These are phyloP conservation scores for Sanguinoderma infundibulare DNA, from an alignment of 1,284 basidiomycete species.

Conservation along the genomic window DNA sequence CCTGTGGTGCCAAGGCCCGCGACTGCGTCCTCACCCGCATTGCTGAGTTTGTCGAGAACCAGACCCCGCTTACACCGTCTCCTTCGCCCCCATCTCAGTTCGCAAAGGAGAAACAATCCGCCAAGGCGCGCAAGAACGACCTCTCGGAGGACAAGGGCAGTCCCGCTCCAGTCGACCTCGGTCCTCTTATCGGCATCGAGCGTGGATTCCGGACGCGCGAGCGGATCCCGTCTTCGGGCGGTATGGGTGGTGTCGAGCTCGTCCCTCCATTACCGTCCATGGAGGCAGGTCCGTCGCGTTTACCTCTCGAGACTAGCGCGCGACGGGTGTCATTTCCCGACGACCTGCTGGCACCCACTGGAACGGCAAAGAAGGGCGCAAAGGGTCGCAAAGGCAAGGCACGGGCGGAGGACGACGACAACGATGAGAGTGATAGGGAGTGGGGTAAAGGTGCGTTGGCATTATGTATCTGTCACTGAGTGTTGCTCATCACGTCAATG, in stretches of 20 bases:
- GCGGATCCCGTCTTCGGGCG: conserved; percentile 54
- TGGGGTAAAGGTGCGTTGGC: not conserved
- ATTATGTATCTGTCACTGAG: not conserved
- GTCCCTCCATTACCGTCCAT: conserved; percentile 27
- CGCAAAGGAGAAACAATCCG: not conserved
- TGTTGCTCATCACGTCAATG: not conserved
- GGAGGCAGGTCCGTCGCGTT: conserved; percentile 27
- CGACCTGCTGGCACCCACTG: conserved; percentile 10
- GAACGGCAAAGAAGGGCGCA: conserved; percentile 23
- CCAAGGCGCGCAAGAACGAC: conserved; percentile 2
- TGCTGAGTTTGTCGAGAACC: conserved; percentile 63
- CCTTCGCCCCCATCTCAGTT: conserved; percentile 31
- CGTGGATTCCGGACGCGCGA: conserved; percentile 71
- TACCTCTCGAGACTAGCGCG: conserved; percentile 1
- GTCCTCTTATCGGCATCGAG: conserved; percentile 68
- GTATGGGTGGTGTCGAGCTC: conserved; percentile 68
- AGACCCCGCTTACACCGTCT: conserved; percentile 36
- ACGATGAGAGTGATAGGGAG: conserved; percentile 2
- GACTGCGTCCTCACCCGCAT: conserved; percentile 74
- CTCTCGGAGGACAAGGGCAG: conserved; percentile 2
- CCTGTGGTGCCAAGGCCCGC: conserved; percentile 64
- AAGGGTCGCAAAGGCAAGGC: conserved; percentile 38
- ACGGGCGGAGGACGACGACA: conserved; percentile 25
- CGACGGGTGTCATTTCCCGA: conserved; percentile 24
- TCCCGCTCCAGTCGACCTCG: conserved; percentile 51